A percentile compares a stretch with the other conserved stretches of the same genome.
Evolutionary conservation across 2,329 filamentous ascomycete species (phyloP).

Genomic region (Neopestalotiopsis clavispora): DNA sequence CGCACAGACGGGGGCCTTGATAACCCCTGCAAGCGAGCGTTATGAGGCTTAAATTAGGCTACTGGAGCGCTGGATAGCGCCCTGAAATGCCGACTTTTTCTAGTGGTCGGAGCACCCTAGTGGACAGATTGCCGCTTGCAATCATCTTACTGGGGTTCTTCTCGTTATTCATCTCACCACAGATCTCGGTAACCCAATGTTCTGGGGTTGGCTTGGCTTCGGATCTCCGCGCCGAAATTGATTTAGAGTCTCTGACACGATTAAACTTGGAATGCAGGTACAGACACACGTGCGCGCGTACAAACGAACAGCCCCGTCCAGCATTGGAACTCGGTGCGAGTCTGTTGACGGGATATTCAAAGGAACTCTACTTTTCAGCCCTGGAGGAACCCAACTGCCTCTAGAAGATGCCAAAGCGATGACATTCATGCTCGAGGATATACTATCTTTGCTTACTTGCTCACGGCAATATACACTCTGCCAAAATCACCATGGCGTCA

Average conservation of each 20-base stretch:
- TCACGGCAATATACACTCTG: too few relatives aligned
- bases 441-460: too few relatives aligned
- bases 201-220: neutral
- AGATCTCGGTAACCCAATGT: neutral
- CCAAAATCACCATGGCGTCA: too few relatives aligned
- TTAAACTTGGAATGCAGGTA: neutral
- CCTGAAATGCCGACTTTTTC: neutral
- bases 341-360: too few relatives aligned
- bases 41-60: constrained; percentile 14
- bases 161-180: neutral
- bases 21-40: constrained; percentile 12
- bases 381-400: too few relatives aligned
- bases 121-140: neutral
- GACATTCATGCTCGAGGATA: too few relatives aligned
- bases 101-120: constrained; percentile 5
- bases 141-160: neutral
- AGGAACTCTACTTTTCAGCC: too few relatives aligned
- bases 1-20: constrained; percentile 1
- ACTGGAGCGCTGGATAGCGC: neutral
- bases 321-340: too few relatives aligned
- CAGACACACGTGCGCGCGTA: too few relatives aligned
- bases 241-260: neutral
- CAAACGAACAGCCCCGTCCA: too few relatives aligned
- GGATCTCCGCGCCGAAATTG: neutral
- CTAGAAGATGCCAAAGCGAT: too few relatives aligned